Evolutionary conservation across 106 monocot species (phyloP), one percentile per base, ranked within the genome.

Genomic region (Phalaenopsis equestris): DNA sequence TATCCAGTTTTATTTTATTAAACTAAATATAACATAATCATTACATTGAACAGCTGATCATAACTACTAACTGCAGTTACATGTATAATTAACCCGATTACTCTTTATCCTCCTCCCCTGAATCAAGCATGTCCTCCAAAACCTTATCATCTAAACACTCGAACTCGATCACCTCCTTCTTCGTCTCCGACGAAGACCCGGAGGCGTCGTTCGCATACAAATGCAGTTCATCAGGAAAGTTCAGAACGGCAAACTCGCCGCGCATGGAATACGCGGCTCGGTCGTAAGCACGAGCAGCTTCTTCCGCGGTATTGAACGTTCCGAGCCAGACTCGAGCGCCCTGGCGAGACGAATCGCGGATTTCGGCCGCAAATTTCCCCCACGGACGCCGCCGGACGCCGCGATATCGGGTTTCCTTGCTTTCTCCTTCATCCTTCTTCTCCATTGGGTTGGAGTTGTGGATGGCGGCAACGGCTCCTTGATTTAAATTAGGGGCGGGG

Each of bases 331-430:
- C 58, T 42, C 85, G 67, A 16, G 65, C 81, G 2, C 81, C 81
- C 2, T 82, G 74, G 56, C 85, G 36, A 37, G 84, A 68, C 61
- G 87, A 84, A 78, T 90, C 90, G 2, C 88, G 84, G 11, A 91
- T 91, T 83, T 88, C 91, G 19, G 91, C 88, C 2, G 91, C 91
- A 70, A 64, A 91, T 83, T 91, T 91, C 46, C 91, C 91, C 91
- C 86, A 91, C 21, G 91, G 80, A 36, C 80, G 67, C 68, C 80
- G 80, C 3, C 80, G 70, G 48, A 80, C 80, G 10, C 80, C 80
- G 14, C 80, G 47, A 42, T 80, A 80, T 4, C 18, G 41, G 48
- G 70, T 49, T 19, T 67, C 43, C 5, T 46, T n/a, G 42, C 42
- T 67, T 0, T n/a, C 45, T 10, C 80, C 72, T 6, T 80, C 70